Conservation (phyloP, 164 flowering plant genomes). For the Magnolia kwangsiensis region DNA sequence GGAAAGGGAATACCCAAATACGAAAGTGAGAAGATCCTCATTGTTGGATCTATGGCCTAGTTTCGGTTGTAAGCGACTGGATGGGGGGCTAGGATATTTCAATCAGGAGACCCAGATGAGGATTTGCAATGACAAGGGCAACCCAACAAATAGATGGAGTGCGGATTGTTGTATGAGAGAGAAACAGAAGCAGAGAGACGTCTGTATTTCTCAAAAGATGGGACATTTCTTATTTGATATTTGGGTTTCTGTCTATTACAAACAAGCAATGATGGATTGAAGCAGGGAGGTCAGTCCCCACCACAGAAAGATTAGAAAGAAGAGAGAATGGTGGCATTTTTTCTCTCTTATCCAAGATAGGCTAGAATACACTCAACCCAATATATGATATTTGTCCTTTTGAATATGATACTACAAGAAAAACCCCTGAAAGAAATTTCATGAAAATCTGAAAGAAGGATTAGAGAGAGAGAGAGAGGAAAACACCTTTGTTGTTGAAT, state of each 20-base stretch:
- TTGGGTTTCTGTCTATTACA: slow-evolving; percentile 16
- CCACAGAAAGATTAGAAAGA: slow-evolving; percentile 31
- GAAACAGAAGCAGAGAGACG: slow-evolving; percentile 15
- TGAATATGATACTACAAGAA: neutral
- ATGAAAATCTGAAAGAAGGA: neutral
- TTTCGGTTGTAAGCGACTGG: no score
- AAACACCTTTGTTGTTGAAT: slow-evolving; percentile 5
- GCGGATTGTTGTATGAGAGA: slow-evolving; percentile 17
- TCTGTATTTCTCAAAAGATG: slow-evolving; percentile 20
- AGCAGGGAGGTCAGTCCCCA: slow-evolving; percentile 20
- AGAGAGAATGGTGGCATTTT: slow-evolving; percentile 41
- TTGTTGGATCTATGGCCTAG: no score
- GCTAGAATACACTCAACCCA: neutral
- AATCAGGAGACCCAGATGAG: slow-evolving; percentile 22
- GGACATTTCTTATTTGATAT: slow-evolving; percentile 21
- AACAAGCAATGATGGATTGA: slow-evolving; percentile 15
- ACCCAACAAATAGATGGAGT: slow-evolving; percentile 23
- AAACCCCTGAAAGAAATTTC: slow-evolving; percentile 5
- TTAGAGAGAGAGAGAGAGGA: neutral
- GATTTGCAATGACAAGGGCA: slow-evolving; percentile 22
- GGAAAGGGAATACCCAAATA: no score
- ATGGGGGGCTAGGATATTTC: no score
- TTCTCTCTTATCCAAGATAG: neutral
- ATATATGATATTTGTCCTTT: neutral
- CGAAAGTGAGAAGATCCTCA: no score